phyloP scores from a whole-genome alignment of 1,284 basidiomycete species.

The Athelia sp. region DNA sequence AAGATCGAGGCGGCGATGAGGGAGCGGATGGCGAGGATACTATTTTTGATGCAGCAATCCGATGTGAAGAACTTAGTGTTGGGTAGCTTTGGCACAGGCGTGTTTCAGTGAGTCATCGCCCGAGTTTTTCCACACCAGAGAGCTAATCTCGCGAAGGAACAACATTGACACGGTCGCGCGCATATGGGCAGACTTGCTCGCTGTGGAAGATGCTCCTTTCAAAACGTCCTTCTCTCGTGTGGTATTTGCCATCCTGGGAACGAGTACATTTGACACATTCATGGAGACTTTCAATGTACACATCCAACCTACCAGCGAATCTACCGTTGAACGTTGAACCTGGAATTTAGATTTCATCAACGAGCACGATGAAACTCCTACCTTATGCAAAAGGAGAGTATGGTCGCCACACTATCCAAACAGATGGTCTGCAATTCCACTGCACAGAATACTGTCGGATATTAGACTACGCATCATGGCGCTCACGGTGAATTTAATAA shows the following conservation, averaged over 20 bases:
- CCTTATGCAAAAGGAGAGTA: too few relatives aligned
- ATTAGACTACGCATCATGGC: too few relatives aligned
- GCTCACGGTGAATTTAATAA: too few relatives aligned
- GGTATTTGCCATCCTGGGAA: slow-evolving; percentile 60
- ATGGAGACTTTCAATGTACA: slow-evolving; percentile 28
- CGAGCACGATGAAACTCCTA: too few relatives aligned
- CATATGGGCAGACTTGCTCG: slow-evolving; percentile 57
- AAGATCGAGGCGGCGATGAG: slow-evolving; percentile 54
- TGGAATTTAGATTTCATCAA: too few relatives aligned
- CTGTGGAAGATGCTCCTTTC: slow-evolving; percentile 43
- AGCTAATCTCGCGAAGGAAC: slow-evolving; percentile 32
- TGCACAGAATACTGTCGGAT: too few relatives aligned
- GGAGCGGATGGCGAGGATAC: slow-evolving; percentile 62
- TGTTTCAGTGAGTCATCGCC: slow-evolving; percentile 35
- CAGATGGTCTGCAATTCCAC: too few relatives aligned
- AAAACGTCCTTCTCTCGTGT: slow-evolving; percentile 52
- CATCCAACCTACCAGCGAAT: background rate
- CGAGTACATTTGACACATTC: slow-evolving; percentile 45
- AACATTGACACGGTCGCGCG: slow-evolving; percentile 47
- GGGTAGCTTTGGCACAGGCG: slow-evolving; percentile 72
- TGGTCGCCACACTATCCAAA: too few relatives aligned
- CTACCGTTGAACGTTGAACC: background rate
- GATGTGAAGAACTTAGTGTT: slow-evolving; percentile 57
- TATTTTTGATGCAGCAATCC: slow-evolving; percentile 56
- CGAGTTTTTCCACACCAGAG: background rate